Evolutionary conservation across 148 eudicot genomes (phyloP).

Genomic region (Cornus controversa): DNA sequence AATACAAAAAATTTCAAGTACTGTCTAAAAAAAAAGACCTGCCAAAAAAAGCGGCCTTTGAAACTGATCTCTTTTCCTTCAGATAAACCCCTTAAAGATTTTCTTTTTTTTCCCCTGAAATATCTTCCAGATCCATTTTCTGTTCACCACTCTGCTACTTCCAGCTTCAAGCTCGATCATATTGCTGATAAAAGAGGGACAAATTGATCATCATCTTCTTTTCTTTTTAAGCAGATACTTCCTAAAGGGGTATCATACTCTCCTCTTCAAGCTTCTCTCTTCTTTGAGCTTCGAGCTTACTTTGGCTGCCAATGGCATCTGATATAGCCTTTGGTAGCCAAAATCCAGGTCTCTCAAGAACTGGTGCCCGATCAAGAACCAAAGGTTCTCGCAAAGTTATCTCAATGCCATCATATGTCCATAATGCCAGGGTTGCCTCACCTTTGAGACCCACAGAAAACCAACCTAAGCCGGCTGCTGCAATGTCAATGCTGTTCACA

Average conservation of each 20-base stretch:
- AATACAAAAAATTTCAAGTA: too few relatives aligned
- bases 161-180: background rate
- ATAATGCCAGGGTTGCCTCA: constrained; percentile 62
- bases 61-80: background rate
- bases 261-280: constrained; percentile 45
- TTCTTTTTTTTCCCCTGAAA: too few relatives aligned
- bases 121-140: too few relatives aligned
- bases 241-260: constrained; percentile 9
- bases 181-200: background rate
- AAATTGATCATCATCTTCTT: background rate
- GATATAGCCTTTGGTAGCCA: constrained; percentile 91
- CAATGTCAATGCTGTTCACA: constrained; percentile 67
- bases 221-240: constrained; percentile 22
- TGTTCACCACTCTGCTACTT: background rate
- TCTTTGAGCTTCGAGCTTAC: constrained; percentile 58
- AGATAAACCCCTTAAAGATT: too few relatives aligned
- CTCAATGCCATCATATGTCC: constrained; percentile 67
- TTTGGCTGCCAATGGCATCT: constrained; percentile 69
- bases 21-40: too few relatives aligned
- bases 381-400: constrained; percentile 74
- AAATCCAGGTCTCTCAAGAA: constrained; percentile 83
- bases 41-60: too few relatives aligned
- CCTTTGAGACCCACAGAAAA: constrained; percentile 91
- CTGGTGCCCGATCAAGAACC: constrained; percentile 76
- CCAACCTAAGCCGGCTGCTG: constrained; percentile 91